Evolutionary conservation across 768 basidiomycete species (phyloP).

Genomic region (Agaricus bisporus): DNA sequence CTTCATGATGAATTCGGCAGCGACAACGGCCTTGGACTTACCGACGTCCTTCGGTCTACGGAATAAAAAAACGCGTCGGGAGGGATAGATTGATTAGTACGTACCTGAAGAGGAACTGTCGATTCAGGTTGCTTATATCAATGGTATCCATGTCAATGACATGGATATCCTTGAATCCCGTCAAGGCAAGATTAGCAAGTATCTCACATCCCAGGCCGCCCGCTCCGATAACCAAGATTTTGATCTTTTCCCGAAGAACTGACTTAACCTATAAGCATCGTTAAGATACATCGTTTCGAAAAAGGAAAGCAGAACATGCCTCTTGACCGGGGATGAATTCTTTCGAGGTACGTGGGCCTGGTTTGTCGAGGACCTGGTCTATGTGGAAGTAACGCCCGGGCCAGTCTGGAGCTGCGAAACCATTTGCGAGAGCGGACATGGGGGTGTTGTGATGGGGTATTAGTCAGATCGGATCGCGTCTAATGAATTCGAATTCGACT

Average conservation of each 20-base stretch:
- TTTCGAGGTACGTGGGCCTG: slow-evolving; percentile 87
- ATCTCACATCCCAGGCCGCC: slow-evolving; percentile 98
- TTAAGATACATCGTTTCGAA: neutral
- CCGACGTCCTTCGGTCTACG: slow-evolving; percentile 85
- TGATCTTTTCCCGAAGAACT: slow-evolving; percentile 78
- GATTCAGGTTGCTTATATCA: slow-evolving; percentile 97
- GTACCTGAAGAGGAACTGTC: slow-evolving; percentile 96
- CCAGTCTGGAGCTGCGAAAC: slow-evolving; percentile 32
- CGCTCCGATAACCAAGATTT: slow-evolving; percentile 96
- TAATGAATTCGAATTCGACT: neutral
- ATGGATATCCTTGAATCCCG: slow-evolving; percentile 97
- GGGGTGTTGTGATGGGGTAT: neutral
- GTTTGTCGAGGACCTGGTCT: slow-evolving; percentile 78
- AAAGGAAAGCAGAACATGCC: slow-evolving; percentile 34
- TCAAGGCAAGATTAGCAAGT: slow-evolving; percentile 89
- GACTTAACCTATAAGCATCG: slow-evolving; percentile 64
- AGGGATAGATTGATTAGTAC: slow-evolving; percentile 9
- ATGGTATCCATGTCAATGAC: slow-evolving; percentile 99
- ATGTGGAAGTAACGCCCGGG: slow-evolving; percentile 69
- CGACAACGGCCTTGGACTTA: slow-evolving; percentile 86
- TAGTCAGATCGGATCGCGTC: neutral
- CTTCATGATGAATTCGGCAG: slow-evolving; percentile 95
- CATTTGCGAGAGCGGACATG: slow-evolving; percentile 17
- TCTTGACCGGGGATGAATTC: slow-evolving; percentile 77
- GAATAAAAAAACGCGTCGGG: neutral